Base-by-base conservation (phyloP, 306 rosid species). In the Quercus bicolor region DNA sequence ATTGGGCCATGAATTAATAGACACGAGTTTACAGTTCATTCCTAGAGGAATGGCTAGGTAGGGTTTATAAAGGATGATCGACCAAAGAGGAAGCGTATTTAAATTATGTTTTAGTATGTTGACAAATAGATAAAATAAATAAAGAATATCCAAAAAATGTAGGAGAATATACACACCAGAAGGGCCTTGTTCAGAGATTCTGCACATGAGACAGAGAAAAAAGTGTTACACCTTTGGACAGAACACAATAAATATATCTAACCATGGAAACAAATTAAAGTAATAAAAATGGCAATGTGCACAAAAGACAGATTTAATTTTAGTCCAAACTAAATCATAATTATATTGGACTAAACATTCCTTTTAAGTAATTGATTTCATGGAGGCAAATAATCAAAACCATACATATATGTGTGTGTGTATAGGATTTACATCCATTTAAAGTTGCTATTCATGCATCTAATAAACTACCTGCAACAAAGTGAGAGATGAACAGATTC, bases 131-230 rank as follows among this genome's bases (percentile, higher is more conserved):
- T 14, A 23, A 57, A 29, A 16, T 11, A 65, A 68, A 77, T 18
- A 54, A 26, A 74, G 48, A 24, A 56, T 43, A 40, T 24, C 16
- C 34, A 56, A 51, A 82, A 48, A n/a, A 51, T 75, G 64, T 21
- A 34, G 80, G 82, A 3, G 56, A 78, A 56, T 68, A 82, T 83
- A 90, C 90, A 77, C 75, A 91, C 98, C 93, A 64, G 87, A 65
- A 84, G 83, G 79, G 74, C 77, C 82, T 79, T 77, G 94, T 73
- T 84, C 91, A 70, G 86, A 82, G 83, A 84, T 74, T 78, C 98
- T 94, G 98, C 91, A 86, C 55, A 82, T 77, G 52, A 76, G 4
- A 55, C 79, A 78, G 45, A 23, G 21, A 61, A 16, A 59, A 75
- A 74, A 51, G 72, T 11, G 29, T 6, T 31, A 65, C 70, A 64